Evolutionary conservation across 176 grass and related monocot species (phyloP).

Genomic region (Saccharum spontaneum): DNA sequence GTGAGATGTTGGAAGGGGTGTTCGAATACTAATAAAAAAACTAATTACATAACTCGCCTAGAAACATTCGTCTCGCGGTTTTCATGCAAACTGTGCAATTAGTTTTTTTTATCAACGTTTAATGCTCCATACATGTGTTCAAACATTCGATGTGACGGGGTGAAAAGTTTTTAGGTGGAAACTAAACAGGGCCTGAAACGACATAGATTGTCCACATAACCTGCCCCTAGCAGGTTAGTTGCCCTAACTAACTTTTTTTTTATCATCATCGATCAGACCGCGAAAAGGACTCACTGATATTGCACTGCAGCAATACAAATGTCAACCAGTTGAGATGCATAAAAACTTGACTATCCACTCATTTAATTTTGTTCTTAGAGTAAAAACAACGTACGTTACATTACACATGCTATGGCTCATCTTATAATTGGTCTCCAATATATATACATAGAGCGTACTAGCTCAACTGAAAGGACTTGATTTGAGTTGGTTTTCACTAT

Average conservation of each 20-base stretch:
- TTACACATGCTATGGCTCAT: too few relatives aligned
- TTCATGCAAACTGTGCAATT: too few relatives aligned
- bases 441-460: neutral
- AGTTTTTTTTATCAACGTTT: too few relatives aligned
- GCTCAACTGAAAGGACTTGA: constrained; percentile 13
- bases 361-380: neutral
- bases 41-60: too few relatives aligned
- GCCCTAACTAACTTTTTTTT: neutral
- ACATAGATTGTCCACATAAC: neutral
- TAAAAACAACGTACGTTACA: too few relatives aligned
- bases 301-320: neutral
- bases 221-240: neutral
- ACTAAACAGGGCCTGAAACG: neutral
- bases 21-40: too few relatives aligned
- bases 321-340: neutral
- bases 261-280: neutral
- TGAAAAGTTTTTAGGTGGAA: too few relatives aligned
- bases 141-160: too few relatives aligned
- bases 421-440: neutral
- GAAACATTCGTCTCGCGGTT: too few relatives aligned
- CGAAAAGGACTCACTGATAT: neutral
- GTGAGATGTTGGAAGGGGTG: too few relatives aligned
- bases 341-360: neutral
- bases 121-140: too few relatives aligned
- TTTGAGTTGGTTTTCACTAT: constrained; percentile 28